Percentiles rank a stretch among this genome's conserved stretches.
These are phyloP conservation scores for Boletus patriciae DNA, from an alignment of 768 basidiomycete species.

Conservation along the genomic window DNA sequence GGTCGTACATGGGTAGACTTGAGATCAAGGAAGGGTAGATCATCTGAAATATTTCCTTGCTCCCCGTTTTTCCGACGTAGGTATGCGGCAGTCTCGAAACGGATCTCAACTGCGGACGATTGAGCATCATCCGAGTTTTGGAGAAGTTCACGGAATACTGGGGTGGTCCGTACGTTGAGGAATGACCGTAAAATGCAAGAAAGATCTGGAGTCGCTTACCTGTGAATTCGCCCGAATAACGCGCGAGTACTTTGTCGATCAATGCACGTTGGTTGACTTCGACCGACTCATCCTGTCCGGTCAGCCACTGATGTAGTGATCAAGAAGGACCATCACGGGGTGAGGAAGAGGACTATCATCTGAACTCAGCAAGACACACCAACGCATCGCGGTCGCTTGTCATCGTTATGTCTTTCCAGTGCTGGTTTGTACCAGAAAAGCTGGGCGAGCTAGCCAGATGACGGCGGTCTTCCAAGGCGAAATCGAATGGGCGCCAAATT, in stretches of 20 bases:
- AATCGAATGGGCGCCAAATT: no score
- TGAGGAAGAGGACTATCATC: not conserved
- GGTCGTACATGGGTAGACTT: conserved; percentile 53
- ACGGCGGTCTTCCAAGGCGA: no score
- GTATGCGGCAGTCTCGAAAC: conserved; percentile 65
- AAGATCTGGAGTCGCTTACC: conserved; percentile 32
- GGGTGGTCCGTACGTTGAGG: no score
- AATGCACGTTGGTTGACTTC: conserved; percentile 97
- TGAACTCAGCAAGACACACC: conserved; percentile 16
- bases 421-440: no score
- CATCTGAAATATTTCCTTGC: conserved; percentile 1
- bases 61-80: conserved; percentile 29
- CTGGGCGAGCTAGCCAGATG: no score
- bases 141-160: conserved; percentile 78
- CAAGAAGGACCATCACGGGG: not conserved
- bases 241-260: conserved; percentile 94
- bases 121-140: conserved; percentile 96
- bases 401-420: conserved; percentile 16
- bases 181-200: no score
- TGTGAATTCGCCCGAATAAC: conserved; percentile 95
- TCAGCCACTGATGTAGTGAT: conserved; percentile 40
- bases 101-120: conserved; percentile 72
- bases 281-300: conserved; percentile 76
- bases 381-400: conserved; percentile 31
- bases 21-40: conserved; percentile 53